Percentiles rank a stretch among this genome's conserved stretches.
Evolutionary conservation across 805 yeast species (phyloP).

Genomic region (Debaryomyces maramus): DNA sequence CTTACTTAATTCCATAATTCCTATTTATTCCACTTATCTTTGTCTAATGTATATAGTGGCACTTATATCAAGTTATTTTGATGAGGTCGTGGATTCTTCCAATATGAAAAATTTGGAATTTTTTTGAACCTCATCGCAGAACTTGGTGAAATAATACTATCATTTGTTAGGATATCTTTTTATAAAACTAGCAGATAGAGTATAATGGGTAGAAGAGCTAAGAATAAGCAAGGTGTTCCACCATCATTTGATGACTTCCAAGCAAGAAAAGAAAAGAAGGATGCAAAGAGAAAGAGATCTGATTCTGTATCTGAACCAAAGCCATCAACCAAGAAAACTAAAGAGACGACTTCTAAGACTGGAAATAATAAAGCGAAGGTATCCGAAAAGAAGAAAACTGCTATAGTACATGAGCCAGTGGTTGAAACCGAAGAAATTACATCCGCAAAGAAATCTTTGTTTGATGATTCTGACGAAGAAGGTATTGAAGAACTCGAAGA

Average conservation of each 20-base stretch:
- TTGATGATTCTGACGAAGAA: constrained; percentile 55
- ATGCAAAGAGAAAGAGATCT: constrained; percentile 32
- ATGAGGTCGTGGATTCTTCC: constrained; percentile 9
- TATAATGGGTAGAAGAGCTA: constrained; percentile 87
- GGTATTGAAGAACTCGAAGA: constrained; percentile 39
- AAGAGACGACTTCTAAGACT: constrained; percentile 16
- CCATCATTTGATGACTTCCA: constrained; percentile 85
- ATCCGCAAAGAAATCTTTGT: constrained; percentile 69
- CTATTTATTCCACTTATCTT: too few species aligned
- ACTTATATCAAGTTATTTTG: neutral
- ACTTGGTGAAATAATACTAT: too few species aligned
- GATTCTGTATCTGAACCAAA: constrained; percentile 9
- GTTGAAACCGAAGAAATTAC: constrained; percentile 66
- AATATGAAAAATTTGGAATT: constrained; percentile 10
- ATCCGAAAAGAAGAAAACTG: constrained; percentile 21
- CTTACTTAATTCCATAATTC: too few species aligned
- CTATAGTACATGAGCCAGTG: constrained; percentile 50
- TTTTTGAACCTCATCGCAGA: constrained; percentile 11
- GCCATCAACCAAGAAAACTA: constrained; percentile 13
- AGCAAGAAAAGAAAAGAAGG: constrained; percentile 41
- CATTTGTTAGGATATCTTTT: too few species aligned
- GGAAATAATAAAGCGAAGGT: constrained; percentile 36
- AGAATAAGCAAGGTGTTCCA: constrained; percentile 90
- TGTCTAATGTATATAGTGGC: too few species aligned
- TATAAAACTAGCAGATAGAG: too few species aligned